Conservation (phyloP, 2,329 filamentous ascomycete species). For the Alternaria panax region DNA sequence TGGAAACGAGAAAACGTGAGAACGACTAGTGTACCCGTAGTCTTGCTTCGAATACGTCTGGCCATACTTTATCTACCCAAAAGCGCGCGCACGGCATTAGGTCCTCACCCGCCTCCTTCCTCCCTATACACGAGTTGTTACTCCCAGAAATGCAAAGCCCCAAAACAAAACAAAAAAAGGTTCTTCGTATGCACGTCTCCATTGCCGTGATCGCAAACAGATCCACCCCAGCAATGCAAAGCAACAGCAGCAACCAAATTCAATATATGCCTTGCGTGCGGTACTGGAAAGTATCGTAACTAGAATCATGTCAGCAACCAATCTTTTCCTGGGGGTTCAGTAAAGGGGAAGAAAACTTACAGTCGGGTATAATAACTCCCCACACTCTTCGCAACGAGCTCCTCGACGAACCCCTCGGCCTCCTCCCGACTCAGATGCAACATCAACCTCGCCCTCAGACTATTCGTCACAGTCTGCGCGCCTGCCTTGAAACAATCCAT, state of each 20-base stretch:
- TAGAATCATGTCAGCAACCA: constrained; percentile 42
- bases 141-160: not conserved
- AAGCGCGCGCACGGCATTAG: not conserved
- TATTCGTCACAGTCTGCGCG: constrained; percentile 72
- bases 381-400: constrained; percentile 79
- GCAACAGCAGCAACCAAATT: constrained; percentile 16
- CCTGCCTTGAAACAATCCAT: constrained; percentile 83
- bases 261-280: constrained; percentile 88
- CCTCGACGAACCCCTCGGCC: constrained; percentile 82
- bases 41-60: not conserved
- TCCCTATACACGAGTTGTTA: not conserved
- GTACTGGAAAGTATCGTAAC: constrained; percentile 87
- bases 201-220: not conserved
- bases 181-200: not conserved
- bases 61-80: not conserved
- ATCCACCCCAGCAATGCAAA: not conserved
- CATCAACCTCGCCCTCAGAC: constrained; percentile 77
- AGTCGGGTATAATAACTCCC: constrained; percentile 88
- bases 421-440: constrained; percentile 83
- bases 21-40: too few relatives aligned
- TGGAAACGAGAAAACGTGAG: too few relatives aligned
- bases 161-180: not conserved
- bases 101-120: not conserved
- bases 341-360: constrained; percentile 58
- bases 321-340: too few relatives aligned